phyloP scores from a whole-genome alignment of 2,329 filamentous ascomycete species.

The Aspergillus piperis region DNA sequence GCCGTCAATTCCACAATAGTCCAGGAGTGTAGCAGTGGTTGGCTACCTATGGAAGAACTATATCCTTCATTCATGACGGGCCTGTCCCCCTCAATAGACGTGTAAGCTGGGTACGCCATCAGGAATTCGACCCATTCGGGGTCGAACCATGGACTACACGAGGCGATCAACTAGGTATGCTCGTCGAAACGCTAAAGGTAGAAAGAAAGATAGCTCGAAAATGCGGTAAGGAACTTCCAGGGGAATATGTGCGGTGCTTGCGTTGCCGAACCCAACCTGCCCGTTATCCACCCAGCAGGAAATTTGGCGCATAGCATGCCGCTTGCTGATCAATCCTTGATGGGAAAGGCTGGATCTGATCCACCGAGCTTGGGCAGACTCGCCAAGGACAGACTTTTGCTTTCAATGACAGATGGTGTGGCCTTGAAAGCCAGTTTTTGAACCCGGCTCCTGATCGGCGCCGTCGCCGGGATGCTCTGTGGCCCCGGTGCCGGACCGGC shows the following conservation, averaged over 20 bases:
- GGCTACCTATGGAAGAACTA: not conserved
- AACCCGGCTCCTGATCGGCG: constrained; percentile 6
- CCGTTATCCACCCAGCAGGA: not conserved
- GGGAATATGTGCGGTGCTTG: not conserved
- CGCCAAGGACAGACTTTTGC: not conserved
- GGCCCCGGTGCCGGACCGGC: constrained; percentile 4
- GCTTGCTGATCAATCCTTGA: not conserved
- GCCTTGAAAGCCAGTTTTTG: not conserved
- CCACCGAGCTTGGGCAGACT: not conserved
- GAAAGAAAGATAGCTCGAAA: not conserved
- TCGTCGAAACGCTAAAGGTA: not conserved
- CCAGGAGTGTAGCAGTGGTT: not conserved
- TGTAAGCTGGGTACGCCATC: not conserved
- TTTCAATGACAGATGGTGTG: not conserved
- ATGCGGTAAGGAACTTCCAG: not conserved
- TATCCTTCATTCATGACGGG: not conserved
- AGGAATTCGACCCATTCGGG: not conserved
- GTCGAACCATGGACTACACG: not conserved
- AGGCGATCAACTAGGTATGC: not conserved
- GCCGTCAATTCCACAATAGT: constrained; percentile 31
- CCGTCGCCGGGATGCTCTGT: not conserved
- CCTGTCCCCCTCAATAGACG: not conserved
- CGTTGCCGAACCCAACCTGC: not conserved
- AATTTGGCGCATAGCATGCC: not conserved
- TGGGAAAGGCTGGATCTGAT: not conserved